Percentiles rank a stretch among this genome's conserved stretches.
Evolutionary conservation across 2,329 filamentous ascomycete species (phyloP).

Genomic region (Xylariaceae sp.): DNA sequence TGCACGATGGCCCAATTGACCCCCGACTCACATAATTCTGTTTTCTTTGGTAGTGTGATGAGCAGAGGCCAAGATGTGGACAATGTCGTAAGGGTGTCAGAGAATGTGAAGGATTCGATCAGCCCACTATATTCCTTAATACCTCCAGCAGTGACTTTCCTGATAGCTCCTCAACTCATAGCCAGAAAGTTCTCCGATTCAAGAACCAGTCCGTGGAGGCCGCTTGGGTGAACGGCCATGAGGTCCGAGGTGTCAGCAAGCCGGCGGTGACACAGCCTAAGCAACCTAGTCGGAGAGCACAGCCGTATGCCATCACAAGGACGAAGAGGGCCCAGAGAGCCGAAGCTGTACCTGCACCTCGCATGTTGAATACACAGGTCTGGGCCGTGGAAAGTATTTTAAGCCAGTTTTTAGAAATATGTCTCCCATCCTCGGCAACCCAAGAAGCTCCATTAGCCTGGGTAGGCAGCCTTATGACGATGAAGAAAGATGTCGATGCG

Average conservation of each 20-base stretch:
- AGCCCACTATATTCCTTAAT: slow-evolving; percentile 27
- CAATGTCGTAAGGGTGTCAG: slow-evolving; percentile 31
- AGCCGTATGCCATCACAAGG: slow-evolving; percentile 3
- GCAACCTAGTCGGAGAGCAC: neutral
- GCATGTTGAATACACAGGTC: slow-evolving; percentile 13
- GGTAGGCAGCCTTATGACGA: slow-evolving; percentile 25
- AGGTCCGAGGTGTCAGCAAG: neutral
- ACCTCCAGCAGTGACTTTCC: slow-evolving; percentile 24
- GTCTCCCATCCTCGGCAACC: slow-evolving; percentile 17
- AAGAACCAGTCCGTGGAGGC: slow-evolving; percentile 3
- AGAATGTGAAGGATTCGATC: slow-evolving; percentile 30
- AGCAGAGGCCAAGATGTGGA: slow-evolving; percentile 29
- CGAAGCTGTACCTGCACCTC: slow-evolving; percentile 8
- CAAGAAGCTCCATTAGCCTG: slow-evolving; percentile 31
- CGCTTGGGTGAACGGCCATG: slow-evolving; percentile 7
- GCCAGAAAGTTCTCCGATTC: neutral
- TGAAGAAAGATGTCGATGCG: slow-evolving; percentile 29
- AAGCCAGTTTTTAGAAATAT: slow-evolving; percentile 27
- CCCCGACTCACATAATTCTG: neutral
- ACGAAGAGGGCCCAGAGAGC: slow-evolving; percentile 2
- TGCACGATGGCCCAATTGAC: neutral
- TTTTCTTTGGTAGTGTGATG: slow-evolving; percentile 26
- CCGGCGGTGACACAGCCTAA: neutral
- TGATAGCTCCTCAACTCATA: neutral
- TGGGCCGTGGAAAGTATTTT: slow-evolving; percentile 28